These are phyloP conservation scores for Edaphochlamys debaryana DNA, from an alignment of 139 green algal species.

Conservation along the genomic window DNA sequence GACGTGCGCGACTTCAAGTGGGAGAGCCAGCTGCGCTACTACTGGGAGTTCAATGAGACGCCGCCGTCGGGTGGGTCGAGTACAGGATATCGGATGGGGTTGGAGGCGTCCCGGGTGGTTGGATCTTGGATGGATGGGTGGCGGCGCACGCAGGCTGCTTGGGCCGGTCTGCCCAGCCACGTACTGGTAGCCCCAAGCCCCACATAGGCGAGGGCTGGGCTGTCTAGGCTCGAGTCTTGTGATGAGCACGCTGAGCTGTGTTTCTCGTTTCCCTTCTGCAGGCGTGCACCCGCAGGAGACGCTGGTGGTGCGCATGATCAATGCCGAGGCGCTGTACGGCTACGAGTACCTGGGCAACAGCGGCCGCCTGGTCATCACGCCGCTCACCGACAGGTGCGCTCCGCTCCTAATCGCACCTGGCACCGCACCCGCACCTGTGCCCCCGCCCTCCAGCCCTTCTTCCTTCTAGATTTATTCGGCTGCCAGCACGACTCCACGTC, in stretches of 20 bases:
- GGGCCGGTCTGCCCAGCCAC: too few species aligned
- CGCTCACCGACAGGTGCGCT: constrained; percentile 79
- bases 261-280: background rate
- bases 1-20: constrained; percentile 82
- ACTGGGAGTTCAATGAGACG: constrained; percentile 79
- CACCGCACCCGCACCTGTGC: too few species aligned
- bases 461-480: too few species aligned
- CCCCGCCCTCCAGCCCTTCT: too few species aligned
- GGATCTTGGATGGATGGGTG: background rate
- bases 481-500: too few species aligned
- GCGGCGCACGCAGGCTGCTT: constrained; percentile 7
- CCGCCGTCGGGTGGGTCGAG: constrained; percentile 66
- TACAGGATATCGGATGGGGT: background rate
- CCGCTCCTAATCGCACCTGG: too few species aligned
- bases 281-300: constrained; percentile 69
- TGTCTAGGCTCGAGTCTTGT: too few species aligned
- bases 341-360: constrained; percentile 89
- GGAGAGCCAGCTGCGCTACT: constrained; percentile 75
- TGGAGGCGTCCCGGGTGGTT: background rate
- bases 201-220: too few species aligned
- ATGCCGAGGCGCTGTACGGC: constrained; percentile 72
- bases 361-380: constrained; percentile 86
- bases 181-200: too few species aligned
- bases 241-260: too few species aligned
- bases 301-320: constrained; percentile 76